Evolutionary conservation across 495 filamentous ascomycete species (phyloP).

Genomic region (Chaetomium tenue): DNA sequence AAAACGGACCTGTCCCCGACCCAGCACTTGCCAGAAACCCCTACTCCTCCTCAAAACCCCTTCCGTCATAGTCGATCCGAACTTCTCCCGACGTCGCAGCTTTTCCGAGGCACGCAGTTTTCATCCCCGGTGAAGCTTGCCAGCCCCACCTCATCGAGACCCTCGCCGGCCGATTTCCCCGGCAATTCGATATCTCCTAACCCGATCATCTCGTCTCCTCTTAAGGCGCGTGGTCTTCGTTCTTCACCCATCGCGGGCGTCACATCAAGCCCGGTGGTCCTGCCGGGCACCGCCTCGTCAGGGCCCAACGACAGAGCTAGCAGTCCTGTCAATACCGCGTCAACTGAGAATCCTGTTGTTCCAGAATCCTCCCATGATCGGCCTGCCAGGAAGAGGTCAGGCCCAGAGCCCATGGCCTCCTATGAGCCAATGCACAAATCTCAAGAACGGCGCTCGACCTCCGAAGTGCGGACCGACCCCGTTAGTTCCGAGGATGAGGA

Average conservation of each 20-base stretch:
- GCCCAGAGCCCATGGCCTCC: conserved; percentile 30
- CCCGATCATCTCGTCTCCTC: conserved; percentile 42
- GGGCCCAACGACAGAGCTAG: conserved; percentile 12
- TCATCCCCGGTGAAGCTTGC: conserved; percentile 43
- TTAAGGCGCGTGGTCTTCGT: conserved; percentile 44
- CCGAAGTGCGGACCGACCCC: conserved; percentile 11
- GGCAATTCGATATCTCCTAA: conserved; percentile 42
- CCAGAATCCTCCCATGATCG: conserved; percentile 30
- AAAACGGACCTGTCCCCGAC: conserved; percentile 15
- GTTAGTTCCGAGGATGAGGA: conserved; percentile 22
- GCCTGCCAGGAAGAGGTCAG: conserved; percentile 20
- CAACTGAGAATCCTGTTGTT: conserved; percentile 23
- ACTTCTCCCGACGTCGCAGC: conserved; percentile 44
- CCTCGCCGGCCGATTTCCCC: conserved; percentile 44
- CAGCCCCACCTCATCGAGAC: conserved; percentile 52
- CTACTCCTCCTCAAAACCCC: conserved; percentile 41
- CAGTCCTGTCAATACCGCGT: conserved; percentile 25
- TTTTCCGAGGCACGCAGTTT: conserved; percentile 48
- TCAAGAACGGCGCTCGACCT: conserved; percentile 35
- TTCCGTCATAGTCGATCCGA: conserved; percentile 40
- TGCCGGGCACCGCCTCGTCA: conserved; percentile 29
- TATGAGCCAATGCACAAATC: conserved; percentile 40
- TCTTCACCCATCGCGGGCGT: conserved; percentile 34
- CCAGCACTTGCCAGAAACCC: conserved; percentile 42
- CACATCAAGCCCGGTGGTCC: conserved; percentile 40